Evolutionary conservation across 1,139 yeast genomes (phyloP), one percentile per base, ranked within the genome.

Genomic region (Pichia kudriavzevii): DNA sequence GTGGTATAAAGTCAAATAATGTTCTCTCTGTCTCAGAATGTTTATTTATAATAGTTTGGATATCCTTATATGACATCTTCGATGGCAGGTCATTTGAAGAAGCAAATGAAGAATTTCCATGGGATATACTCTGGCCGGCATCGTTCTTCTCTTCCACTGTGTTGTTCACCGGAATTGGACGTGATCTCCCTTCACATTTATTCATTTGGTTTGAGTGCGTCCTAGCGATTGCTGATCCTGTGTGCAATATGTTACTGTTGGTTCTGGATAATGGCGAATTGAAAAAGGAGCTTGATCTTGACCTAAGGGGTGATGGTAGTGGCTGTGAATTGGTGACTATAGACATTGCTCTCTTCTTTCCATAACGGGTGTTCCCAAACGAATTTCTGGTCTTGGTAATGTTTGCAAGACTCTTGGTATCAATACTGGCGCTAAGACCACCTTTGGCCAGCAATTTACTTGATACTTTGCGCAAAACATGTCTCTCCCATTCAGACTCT

Each of bases 291-390:
- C 36, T 44, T 10, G 58, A 52, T 26, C 52, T 41, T 18, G 59
- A 49, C 25, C 60, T 36, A 28, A 62, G 38, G 8, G 68, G 67
- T 1, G 67, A 63, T 7, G 67, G 65, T 11, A 63, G 46, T 4
- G 67, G 68, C 34, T 61, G 64, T 7, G 68, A 63, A 2, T 57
- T 95, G 0, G 94, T 83, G 32, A 88, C 79, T 26, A 85, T 60
- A 0, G 94, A 78, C 43, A 76, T 77, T 31, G 94, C 63, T 50
- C 95, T 30, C 12, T 26, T 32, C 20, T 39, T 69, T 18, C 84
- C 65, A 18, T 44, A 46, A 14, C 58, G 38, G 25, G 69, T 48
- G 29, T 49, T 47, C 21, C 57, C 39, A 32, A 45, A 44, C 26
- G 48, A 43, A 17, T 44, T 46, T 22, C 40, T 38, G 10, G 36